Conservation (phyloP, 345 rosid species). For the Triadica sebifera region DNA sequence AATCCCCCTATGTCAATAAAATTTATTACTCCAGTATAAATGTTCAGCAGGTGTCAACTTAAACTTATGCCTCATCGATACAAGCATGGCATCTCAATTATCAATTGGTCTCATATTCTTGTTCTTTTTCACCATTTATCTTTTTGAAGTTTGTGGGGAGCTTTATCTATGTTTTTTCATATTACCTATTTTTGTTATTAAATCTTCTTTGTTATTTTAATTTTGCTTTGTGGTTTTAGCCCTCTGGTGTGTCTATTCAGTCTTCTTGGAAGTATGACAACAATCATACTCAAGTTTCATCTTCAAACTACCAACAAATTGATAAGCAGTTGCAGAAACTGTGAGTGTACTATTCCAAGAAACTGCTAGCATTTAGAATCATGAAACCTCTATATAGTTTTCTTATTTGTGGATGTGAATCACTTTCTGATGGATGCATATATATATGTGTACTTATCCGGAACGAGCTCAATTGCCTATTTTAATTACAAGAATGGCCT, state of each 20-base stretch:
- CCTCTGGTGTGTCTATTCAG: conserved; percentile 38
- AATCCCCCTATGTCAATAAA: conserved; percentile 42
- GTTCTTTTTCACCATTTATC: background rate
- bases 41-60: conserved; percentile 36
- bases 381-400: background rate
- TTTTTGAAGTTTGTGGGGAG: background rate
- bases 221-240: conserved; percentile 41
- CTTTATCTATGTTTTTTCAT: background rate
- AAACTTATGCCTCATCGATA: background rate
- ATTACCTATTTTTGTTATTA: background rate
- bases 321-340: conserved; percentile 79
- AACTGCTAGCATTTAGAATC: conserved; percentile 3
- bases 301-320: conserved; percentile 41
- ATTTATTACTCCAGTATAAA: conserved; percentile 37
- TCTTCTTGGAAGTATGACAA: conserved; percentile 55
- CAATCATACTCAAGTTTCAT: conserved; percentile 34
- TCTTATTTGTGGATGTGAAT: background rate
- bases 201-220: conserved; percentile 13
- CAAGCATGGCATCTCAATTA: background rate
- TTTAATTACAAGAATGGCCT: too few relatives aligned
- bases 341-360: conserved; percentile 46
- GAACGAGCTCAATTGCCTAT: too few relatives aligned
- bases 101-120: background rate
- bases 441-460: too few relatives aligned
- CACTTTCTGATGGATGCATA: background rate